Evolutionary conservation across 495 filamentous ascomycete species (phyloP).

Genomic region (Penicillium argentinense): DNA sequence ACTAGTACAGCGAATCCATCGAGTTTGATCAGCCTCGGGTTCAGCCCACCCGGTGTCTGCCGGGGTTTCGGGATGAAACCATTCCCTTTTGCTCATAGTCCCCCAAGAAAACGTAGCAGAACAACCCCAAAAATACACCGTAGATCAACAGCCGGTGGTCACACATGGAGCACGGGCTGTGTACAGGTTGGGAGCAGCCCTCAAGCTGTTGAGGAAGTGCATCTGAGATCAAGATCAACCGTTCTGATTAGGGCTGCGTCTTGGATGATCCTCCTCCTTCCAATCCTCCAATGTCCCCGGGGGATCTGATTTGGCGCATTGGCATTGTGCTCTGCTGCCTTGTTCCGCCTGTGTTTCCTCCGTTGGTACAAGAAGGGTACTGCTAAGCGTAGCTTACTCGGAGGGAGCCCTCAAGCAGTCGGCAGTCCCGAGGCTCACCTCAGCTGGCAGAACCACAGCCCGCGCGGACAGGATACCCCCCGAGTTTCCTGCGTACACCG

Average conservation of each 20-base stretch:
- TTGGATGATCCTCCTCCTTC: constrained; percentile 4
- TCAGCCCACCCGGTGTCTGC: not conserved
- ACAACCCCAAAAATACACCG: not conserved
- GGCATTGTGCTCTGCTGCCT: constrained; percentile 11
- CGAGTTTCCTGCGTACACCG: not conserved
- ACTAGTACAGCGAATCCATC: not conserved
- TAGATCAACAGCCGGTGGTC: constrained; percentile 1
- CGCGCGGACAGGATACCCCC: not conserved
- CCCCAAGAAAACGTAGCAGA: not conserved
- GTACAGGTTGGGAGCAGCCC: not conserved
- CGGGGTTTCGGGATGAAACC: not conserved
- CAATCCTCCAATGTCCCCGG: constrained; percentile 2
- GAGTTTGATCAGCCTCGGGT: not conserved
- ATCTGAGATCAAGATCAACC: constrained; percentile 9
- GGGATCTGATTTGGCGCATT: constrained; percentile 12
- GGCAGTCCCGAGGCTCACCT: too few relatives aligned
- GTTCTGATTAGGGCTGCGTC: constrained; percentile 27
- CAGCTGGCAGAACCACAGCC: not conserved
- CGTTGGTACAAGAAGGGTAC: not conserved
- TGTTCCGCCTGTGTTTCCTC: constrained; percentile 12
- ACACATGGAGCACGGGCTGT: not conserved
- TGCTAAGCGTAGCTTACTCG: not conserved
- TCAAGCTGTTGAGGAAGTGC: not conserved
- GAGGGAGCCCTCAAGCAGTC: too few relatives aligned
- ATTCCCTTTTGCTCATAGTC: not conserved